Conservation (phyloP, 2,329 filamentous ascomycete species). For the Didymella lethalis region DNA sequence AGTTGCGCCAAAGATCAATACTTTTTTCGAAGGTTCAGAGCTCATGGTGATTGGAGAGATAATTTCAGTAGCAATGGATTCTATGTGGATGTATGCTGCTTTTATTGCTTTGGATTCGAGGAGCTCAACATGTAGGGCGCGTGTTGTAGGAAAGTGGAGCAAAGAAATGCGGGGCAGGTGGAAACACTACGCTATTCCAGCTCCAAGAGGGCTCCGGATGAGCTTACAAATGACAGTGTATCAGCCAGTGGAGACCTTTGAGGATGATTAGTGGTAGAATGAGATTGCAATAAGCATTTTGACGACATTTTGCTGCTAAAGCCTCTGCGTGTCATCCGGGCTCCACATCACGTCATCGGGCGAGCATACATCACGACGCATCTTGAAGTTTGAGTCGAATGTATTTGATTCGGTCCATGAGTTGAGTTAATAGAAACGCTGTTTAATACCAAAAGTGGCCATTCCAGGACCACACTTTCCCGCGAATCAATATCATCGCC, state of each 20-base stretch:
- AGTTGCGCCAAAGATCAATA: slow-evolving; percentile 63
- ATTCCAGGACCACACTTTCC: not conserved
- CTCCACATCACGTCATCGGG: slow-evolving; percentile 7
- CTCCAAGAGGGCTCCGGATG: not conserved
- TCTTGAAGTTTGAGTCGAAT: slow-evolving; percentile 1
- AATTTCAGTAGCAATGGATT: not conserved
- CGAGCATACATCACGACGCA: not conserved
- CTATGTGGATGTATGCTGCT: not conserved
- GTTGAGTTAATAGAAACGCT: slow-evolving; percentile 18
- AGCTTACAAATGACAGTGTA: not conserved
- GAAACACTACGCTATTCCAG: slow-evolving; percentile 1
- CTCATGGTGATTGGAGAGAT: slow-evolving; percentile 6
- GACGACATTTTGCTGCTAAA: not conserved
- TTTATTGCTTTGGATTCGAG: not conserved
- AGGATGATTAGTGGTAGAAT: not conserved
- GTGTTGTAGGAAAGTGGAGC: not conserved
- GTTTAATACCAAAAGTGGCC: slow-evolving; percentile 7
- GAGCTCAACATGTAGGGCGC: slow-evolving; percentile 16
- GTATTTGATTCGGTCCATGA: slow-evolving; percentile 15
- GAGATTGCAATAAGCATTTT: too few species aligned
- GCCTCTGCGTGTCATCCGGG: not conserved
- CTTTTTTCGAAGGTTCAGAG: slow-evolving; percentile 47
- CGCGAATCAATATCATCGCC: not conserved
- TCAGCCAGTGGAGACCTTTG: not conserved
- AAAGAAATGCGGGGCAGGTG: slow-evolving; percentile 7